These are phyloP conservation scores for Ophiocordyceps unilateralis DNA, from an alignment of 2,329 filamentous ascomycete genomes.

Conservation along the genomic window DNA sequence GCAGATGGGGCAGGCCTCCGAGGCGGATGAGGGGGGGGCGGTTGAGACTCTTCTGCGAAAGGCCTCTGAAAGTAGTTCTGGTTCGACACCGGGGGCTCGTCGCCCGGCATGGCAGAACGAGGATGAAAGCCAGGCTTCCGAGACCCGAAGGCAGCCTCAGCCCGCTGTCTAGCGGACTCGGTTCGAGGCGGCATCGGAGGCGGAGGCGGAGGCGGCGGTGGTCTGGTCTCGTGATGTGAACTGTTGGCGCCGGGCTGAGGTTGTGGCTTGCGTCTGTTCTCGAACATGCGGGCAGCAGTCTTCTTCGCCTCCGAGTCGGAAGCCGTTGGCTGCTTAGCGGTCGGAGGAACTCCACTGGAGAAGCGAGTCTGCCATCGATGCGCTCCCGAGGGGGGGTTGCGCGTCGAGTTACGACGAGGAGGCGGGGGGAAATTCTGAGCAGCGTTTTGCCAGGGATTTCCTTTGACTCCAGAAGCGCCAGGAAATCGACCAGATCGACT, in stretches of 20 bases:
- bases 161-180: slow-evolving; percentile 33
- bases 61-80: slow-evolving; percentile 30
- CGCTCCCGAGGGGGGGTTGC: slow-evolving; percentile 19
- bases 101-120: slow-evolving; percentile 27
- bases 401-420: slow-evolving; percentile 21
- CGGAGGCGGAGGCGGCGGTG: slow-evolving; percentile 10
- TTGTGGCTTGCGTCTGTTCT: slow-evolving; percentile 24
- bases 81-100: slow-evolving; percentile 32
- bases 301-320: slow-evolving; percentile 20
- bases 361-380: slow-evolving; percentile 27
- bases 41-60: slow-evolving; percentile 9
- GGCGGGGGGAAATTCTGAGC: slow-evolving; percentile 32
- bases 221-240: slow-evolving; percentile 10
- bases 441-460: slow-evolving; percentile 38
- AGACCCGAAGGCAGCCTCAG: slow-evolving; percentile 36
- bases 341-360: slow-evolving; percentile 22
- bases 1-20: slow-evolving; percentile 5
- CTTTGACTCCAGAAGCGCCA: slow-evolving; percentile 34
- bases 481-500: slow-evolving; percentile 21
- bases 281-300: slow-evolving; percentile 23
- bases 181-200: slow-evolving; percentile 17
- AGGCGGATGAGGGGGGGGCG: slow-evolving; percentile 4
- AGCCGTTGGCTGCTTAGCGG: slow-evolving; percentile 20
- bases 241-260: slow-evolving; percentile 10
- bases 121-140: slow-evolving; percentile 32